These are phyloP conservation scores for Beauveria scarabaeidicola DNA, from an alignment of 2,329 filamentous ascomycete genomes.

Conservation along the genomic window DNA sequence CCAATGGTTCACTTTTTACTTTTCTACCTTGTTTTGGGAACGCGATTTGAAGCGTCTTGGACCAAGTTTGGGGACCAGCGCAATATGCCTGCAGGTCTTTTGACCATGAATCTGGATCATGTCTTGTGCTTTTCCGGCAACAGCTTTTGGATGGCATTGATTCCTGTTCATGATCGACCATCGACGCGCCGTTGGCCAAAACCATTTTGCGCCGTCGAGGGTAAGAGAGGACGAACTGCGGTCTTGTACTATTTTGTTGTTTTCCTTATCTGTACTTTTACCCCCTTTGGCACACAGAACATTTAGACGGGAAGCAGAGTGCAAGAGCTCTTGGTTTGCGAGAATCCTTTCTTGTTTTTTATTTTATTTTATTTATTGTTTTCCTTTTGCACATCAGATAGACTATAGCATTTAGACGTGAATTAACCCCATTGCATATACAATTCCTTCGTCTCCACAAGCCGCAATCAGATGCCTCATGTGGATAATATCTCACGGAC, in stretches of 20 bases:
- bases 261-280: slow-evolving; percentile 10
- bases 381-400: slow-evolving; percentile 6
- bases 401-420: slow-evolving; percentile 4
- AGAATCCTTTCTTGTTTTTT: not conserved
- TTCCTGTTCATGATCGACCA: not conserved
- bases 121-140: slow-evolving; percentile 8
- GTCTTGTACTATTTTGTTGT: slow-evolving; percentile 8
- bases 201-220: not conserved
- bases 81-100: not conserved
- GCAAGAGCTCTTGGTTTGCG: slow-evolving; percentile 1
- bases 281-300: slow-evolving; percentile 12
- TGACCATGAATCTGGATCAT: not conserved
- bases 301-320: slow-evolving; percentile 11
- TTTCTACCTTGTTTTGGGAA: not conserved
- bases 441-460: not conserved
- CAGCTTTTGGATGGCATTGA: not conserved
- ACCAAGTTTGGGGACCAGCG: not conserved
- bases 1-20: not conserved
- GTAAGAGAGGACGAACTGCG: not conserved
- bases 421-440: not conserved
- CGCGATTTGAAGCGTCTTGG: slow-evolving; percentile 1
- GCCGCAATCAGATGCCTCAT: not conserved
- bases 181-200: not conserved
- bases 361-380: no score
- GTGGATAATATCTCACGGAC: not conserved